Evolutionary conservation across 2,329 filamentous ascomycete species (phyloP).

Genomic region (Curvularia verruculosa): DNA sequence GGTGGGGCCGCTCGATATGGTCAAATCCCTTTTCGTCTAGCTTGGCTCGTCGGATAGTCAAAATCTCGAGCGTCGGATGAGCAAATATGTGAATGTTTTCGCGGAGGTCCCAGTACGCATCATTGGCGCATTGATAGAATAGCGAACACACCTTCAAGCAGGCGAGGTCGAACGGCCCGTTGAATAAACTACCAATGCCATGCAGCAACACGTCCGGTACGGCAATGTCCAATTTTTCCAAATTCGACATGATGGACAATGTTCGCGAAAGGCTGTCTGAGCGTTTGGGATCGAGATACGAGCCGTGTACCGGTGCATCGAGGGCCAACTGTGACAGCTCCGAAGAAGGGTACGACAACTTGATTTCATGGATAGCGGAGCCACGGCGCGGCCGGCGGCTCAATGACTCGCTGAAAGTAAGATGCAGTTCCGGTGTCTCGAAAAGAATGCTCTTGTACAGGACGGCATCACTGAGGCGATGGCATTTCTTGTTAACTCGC

Average conservation of each 20-base stretch:
- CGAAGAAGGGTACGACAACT: slow-evolving; percentile 39
- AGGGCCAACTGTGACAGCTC: slow-evolving; percentile 40
- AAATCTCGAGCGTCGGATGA: slow-evolving; percentile 35
- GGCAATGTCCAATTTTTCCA: slow-evolving; percentile 42
- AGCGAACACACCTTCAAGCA: slow-evolving; percentile 40
- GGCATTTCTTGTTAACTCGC: slow-evolving; percentile 38
- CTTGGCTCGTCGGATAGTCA: slow-evolving; percentile 39
- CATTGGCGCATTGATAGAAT: slow-evolving; percentile 42
- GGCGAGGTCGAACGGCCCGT: slow-evolving; percentile 42
- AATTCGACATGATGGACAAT: slow-evolving; percentile 42
- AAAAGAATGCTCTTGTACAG: slow-evolving; percentile 43
- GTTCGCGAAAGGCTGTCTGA: slow-evolving; percentile 41
- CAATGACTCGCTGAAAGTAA: slow-evolving; percentile 43
- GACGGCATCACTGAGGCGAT: slow-evolving; percentile 39
- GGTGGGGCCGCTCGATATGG: slow-evolving; percentile 38
- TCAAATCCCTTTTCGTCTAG: slow-evolving; percentile 42
- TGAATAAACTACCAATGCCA: slow-evolving; percentile 42
- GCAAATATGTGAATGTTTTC: slow-evolving; percentile 47
- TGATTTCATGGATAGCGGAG: slow-evolving; percentile 42
- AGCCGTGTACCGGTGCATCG: slow-evolving; percentile 35
- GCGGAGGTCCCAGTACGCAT: slow-evolving; percentile 42
- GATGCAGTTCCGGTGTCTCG: slow-evolving; percentile 40
- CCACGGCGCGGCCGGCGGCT: slow-evolving; percentile 39
- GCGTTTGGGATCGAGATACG: slow-evolving; percentile 30
- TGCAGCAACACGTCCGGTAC: slow-evolving; percentile 38